A percentile compares a stretch with the other conserved stretches of the same genome.
Conservation (phyloP, 2,329 filamentous ascomycete genomes). For the Fusarium beomiforme region DNA sequence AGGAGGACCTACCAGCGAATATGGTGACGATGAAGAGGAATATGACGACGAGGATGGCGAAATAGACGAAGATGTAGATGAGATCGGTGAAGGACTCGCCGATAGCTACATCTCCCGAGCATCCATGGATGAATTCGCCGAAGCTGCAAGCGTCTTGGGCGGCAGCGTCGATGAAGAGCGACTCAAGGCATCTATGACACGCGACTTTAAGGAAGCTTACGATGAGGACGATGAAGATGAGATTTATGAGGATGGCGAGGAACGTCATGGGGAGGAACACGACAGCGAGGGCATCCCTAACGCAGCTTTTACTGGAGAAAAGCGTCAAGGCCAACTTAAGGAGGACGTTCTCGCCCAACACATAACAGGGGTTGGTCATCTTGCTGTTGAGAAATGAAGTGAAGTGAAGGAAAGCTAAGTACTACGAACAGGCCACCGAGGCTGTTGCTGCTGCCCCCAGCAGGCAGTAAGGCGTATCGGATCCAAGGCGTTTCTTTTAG, state of each 20-base stretch:
- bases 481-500: constrained; percentile 12
- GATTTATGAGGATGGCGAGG: constrained; percentile 42
- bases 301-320: background rate
- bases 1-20: constrained; percentile 55
- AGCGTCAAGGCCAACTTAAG: constrained; percentile 41
- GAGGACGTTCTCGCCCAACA: constrained; percentile 65
- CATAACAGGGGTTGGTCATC: constrained; percentile 67
- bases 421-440: constrained; percentile 30
- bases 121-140: constrained; percentile 51
- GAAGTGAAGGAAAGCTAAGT: constrained; percentile 48
- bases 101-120: constrained; percentile 46
- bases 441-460: constrained; percentile 20
- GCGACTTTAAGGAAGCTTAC: constrained; percentile 54
- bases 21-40: constrained; percentile 58
- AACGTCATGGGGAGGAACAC: constrained; percentile 34
- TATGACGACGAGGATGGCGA: constrained; percentile 58
- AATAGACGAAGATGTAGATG: constrained; percentile 53
- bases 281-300: constrained; percentile 26
- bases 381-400: constrained; percentile 57
- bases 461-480: constrained; percentile 27
- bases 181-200: constrained; percentile 51
- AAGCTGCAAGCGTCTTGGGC: constrained; percentile 55
- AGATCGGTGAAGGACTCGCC: constrained; percentile 47
- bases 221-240: constrained; percentile 55
- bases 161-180: constrained; percentile 57